phyloP scores from a whole-genome alignment of 208 protist species.

The Angomonas ambiguus region DNA sequence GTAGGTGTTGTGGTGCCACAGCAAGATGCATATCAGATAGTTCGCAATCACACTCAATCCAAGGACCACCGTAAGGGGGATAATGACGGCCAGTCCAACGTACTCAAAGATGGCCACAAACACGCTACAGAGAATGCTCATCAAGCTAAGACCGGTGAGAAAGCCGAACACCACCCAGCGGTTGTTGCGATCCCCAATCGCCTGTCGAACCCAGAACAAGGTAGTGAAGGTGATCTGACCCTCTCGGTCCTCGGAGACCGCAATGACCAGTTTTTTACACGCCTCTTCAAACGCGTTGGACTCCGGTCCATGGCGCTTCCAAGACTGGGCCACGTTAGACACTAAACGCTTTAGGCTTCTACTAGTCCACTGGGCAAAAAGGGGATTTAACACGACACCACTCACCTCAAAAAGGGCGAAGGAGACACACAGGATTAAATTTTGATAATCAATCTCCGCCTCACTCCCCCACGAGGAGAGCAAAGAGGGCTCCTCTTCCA shows the following conservation, averaged over 20 bases:
- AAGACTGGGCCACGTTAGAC: conserved; percentile 29
- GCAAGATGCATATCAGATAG: conserved; percentile 21
- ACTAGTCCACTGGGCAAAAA: conserved; percentile 53
- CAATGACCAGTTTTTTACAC: conserved; percentile 38
- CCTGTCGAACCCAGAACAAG: conserved; percentile 37
- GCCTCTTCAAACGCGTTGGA: conserved; percentile 43
- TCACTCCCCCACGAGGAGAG: conserved; percentile 18
- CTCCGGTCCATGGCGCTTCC: conserved; percentile 36
- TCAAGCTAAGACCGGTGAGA: conserved; percentile 7
- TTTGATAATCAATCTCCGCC: conserved; percentile 20
- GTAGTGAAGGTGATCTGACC: conserved; percentile 40
- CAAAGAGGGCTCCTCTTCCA: conserved; percentile 16
- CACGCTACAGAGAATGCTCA: conserved; percentile 34
- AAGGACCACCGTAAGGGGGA: conserved; percentile 27
- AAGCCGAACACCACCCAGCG: conserved; percentile 10
- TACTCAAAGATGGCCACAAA: conserved; percentile 33
- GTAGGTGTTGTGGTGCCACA: conserved; percentile 62
- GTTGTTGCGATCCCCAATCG: conserved; percentile 29
- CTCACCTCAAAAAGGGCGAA: conserved; percentile 44
- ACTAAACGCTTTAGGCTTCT: conserved; percentile 27
- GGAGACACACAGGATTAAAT: conserved; percentile 25
- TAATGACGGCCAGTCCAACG: conserved; percentile 14
- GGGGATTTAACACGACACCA: conserved; percentile 31
- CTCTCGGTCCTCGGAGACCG: conserved; percentile 37
- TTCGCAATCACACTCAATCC: conserved; percentile 26